phyloP scores from a whole-genome alignment of 345 rosid genomes.

The Euphorbia pulcherrima region DNA sequence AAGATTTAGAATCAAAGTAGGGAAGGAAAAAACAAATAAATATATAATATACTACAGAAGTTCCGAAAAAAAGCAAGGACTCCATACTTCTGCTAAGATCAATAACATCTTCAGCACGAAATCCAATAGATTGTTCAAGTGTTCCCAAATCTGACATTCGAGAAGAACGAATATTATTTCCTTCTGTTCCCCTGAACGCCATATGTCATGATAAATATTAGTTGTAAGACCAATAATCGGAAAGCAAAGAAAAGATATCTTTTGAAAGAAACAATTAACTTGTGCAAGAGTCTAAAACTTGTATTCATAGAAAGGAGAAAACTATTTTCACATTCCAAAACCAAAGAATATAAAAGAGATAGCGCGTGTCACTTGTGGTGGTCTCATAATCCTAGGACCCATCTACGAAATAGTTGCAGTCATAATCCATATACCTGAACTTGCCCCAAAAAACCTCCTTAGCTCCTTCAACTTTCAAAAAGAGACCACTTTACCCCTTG shows the following conservation, averaged over 20 bases:
- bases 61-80: constrained; percentile 2
- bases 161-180: constrained; percentile 33
- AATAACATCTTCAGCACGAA: constrained; percentile 50
- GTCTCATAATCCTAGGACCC: too few relatives aligned
- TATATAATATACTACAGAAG: neutral
- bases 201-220: constrained; percentile 21
- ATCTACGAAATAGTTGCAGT: too few relatives aligned
- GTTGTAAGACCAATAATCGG: neutral
- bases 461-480: too few relatives aligned
- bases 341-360: neutral
- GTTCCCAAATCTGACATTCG: constrained; percentile 44
- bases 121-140: constrained; percentile 47
- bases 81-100: constrained; percentile 49
- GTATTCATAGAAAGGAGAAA: neutral
- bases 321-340: neutral
- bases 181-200: constrained; percentile 45
- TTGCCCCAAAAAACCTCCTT: too few relatives aligned
- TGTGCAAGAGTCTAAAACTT: neutral
- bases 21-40: neutral
- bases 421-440: too few relatives aligned
- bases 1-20: neutral
- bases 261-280: neutral
- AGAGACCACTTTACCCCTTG: too few relatives aligned
- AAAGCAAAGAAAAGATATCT: constrained; percentile 3
- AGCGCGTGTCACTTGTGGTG: too few relatives aligned